Conservation (phyloP, 2,329 filamentous ascomycete species). For the Trichoderma harzianum region DNA sequence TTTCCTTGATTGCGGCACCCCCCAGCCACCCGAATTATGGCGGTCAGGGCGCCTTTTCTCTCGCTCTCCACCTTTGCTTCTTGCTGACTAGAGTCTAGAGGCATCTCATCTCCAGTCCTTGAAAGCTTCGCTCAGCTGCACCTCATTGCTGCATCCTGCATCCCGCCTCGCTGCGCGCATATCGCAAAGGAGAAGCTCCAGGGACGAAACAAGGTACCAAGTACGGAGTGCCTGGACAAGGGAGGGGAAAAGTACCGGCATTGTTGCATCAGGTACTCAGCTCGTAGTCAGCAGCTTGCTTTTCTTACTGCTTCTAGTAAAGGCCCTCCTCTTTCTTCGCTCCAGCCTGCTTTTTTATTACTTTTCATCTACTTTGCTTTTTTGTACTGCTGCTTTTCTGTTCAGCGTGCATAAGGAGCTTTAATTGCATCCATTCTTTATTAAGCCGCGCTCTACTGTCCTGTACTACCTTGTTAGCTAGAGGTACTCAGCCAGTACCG, state of each 20-base stretch:
- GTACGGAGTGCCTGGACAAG: background rate
- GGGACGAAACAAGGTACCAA: background rate
- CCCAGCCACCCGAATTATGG: conserved; percentile 34
- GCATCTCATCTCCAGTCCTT: background rate
- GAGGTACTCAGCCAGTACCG: background rate
- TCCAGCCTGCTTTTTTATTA: background rate
- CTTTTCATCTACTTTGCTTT: background rate
- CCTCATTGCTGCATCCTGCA: conserved; percentile 16
- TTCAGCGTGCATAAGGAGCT: background rate
- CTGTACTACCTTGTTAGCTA: background rate
- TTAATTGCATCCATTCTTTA: background rate
- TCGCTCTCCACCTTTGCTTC: background rate
- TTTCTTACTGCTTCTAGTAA: background rate
- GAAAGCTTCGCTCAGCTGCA: conserved; percentile 14
- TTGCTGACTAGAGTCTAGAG: background rate
- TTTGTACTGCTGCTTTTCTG: background rate
- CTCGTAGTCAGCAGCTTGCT: background rate
- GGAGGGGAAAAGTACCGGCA: background rate
- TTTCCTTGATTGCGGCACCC: background rate
- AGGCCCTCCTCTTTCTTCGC: background rate
- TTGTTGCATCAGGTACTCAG: background rate
- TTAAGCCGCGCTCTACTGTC: background rate
- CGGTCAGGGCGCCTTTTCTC: conserved; percentile 20
- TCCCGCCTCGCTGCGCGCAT: conserved; percentile 9
- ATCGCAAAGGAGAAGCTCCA: conserved; percentile 3